Conservation (phyloP, 129 eudicot species). For the Flaveria trinervia region DNA sequence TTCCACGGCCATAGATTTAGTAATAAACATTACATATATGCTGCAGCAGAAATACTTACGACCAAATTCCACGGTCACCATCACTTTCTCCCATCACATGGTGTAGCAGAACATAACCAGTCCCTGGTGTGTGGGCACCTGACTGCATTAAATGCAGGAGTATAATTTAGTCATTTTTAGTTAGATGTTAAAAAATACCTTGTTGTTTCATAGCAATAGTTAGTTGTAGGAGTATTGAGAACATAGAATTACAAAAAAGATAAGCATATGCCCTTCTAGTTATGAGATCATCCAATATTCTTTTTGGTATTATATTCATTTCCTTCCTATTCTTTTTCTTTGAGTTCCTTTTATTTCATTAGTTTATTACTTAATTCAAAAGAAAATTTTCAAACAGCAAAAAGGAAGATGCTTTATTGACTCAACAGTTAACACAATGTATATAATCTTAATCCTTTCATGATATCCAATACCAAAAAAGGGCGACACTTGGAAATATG, state of each 20-base stretch:
- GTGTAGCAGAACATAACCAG: constrained; percentile 97
- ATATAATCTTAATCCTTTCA: not conserved
- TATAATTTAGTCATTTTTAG: constrained; percentile 14
- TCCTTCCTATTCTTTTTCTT: not conserved
- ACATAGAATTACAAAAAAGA: not conserved
- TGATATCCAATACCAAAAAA: not conserved
- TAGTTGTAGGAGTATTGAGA: not conserved
- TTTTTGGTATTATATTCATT: constrained; percentile 1
- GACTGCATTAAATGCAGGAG: constrained; percentile 46
- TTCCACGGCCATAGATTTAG: constrained; percentile 51
- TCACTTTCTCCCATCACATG: constrained; percentile 99
- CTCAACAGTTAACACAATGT: constrained; percentile 3
- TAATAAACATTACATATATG: constrained; percentile 16
- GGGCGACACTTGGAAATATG: not conserved
- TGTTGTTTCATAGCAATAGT: constrained; percentile 13
- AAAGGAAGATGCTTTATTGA: not conserved
- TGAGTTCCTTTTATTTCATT: not conserved
- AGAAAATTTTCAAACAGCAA: not conserved
- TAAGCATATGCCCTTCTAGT: constrained; percentile 3
- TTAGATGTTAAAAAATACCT: not conserved
- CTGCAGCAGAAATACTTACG: constrained; percentile 64
- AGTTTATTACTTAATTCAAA: not conserved
- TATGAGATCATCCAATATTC: constrained; percentile 5
- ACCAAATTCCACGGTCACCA: constrained; percentile 98
- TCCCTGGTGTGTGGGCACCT: constrained; percentile 86